phyloP scores from a whole-genome alignment of 2,329 filamentous ascomycete species.

The Didymella pomorum region DNA sequence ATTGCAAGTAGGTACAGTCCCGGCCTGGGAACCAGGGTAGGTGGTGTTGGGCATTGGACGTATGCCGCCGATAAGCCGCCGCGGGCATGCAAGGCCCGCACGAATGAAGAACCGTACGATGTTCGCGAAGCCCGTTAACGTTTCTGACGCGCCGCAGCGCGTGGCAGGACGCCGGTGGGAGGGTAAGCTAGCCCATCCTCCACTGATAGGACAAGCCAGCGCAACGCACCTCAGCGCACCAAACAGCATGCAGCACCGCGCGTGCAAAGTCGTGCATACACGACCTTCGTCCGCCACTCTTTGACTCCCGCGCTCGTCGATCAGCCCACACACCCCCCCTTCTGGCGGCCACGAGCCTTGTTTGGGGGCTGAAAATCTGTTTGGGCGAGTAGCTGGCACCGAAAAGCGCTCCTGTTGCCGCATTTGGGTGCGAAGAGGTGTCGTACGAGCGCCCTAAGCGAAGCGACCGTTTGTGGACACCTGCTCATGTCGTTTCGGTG shows the following conservation, averaged over 20 bases:
- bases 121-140: conserved; percentile 19
- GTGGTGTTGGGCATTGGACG: conserved; percentile 4
- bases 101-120: conserved; percentile 14
- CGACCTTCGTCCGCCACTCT: conserved; percentile 5
- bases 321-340: conserved; percentile 9
- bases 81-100: conserved; percentile 14
- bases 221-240: conserved; percentile 1
- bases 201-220: conserved; percentile 10
- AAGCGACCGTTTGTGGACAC: conserved; percentile 22
- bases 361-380: neutral
- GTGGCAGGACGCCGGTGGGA: conserved; percentile 13
- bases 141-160: conserved; percentile 19
- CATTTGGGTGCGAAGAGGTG: neutral
- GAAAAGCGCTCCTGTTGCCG: conserved; percentile 8
- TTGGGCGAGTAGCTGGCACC: conserved; percentile 10
- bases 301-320: neutral
- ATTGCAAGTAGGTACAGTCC: neutral
- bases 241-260: conserved; percentile 13
- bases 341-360: neutral
- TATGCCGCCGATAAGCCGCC: conserved; percentile 11
- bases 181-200: conserved; percentile 15
- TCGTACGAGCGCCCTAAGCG: conserved; percentile 7
- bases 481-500: conserved; percentile 5
- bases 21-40: neutral
- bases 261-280: conserved; percentile 16